Percentiles rank a stretch among this genome's conserved stretches.
These are phyloP conservation scores for Phaseolus lunatus DNA, from an alignment of 306 rosid species.

Conservation along the genomic window DNA sequence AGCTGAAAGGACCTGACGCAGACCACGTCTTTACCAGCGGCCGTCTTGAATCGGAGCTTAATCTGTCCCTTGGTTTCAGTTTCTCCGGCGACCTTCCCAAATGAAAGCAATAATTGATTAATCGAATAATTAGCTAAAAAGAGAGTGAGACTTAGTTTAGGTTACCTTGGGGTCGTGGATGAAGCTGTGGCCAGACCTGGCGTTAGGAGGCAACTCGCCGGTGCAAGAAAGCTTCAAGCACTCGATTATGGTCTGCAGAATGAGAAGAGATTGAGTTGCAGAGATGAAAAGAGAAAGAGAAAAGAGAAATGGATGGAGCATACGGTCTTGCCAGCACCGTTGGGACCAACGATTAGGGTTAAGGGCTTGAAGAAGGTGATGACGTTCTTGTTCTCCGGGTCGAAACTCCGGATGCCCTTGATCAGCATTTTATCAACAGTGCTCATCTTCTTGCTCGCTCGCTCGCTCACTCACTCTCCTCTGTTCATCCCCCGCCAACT, in stretches of 20 bases:
- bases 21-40: conserved; percentile 86
- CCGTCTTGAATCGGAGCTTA: conserved; percentile 91
- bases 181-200: conserved; percentile 98
- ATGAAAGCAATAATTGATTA: background rate
- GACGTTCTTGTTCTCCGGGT: conserved; percentile 94
- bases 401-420: conserved; percentile 95
- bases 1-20: conserved; percentile 94
- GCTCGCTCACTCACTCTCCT: background rate
- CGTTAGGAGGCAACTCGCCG: conserved; percentile 95
- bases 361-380: conserved; percentile 95
- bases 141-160: background rate
- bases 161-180: conserved; percentile 90
- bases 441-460: conserved; percentile 57
- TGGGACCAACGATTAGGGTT: conserved; percentile 96
- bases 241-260: conserved; percentile 69
- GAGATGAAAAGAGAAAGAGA: background rate
- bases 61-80: conserved; percentile 97
- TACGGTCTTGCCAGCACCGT: conserved; percentile 91
- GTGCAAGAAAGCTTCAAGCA: conserved; percentile 98
- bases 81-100: conserved; percentile 80
- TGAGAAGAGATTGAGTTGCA: background rate
- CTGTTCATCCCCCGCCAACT: background rate
- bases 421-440: conserved; percentile 96
- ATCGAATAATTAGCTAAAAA: background rate
- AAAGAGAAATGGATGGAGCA: background rate